Evolutionary conservation across 1,284 basidiomycete genomes (phyloP).

Genomic region (Cronartium ribicola): DNA sequence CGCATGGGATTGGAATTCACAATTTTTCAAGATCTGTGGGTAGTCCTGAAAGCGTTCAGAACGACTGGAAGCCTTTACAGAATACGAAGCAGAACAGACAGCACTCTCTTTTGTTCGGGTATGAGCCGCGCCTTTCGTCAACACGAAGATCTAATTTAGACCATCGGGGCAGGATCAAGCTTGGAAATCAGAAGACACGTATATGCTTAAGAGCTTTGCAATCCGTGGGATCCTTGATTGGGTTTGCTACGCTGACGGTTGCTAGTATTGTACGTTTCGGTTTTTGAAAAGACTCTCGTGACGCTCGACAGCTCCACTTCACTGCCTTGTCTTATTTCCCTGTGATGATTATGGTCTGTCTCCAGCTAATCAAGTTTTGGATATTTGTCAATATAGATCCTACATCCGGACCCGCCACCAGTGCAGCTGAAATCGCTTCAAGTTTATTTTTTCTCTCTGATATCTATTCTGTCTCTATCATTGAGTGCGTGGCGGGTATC

Average conservation of each 20-base stretch:
- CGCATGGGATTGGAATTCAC: neutral
- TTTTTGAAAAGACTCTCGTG: too few species aligned
- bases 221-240: neutral
- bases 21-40: neutral
- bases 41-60: neutral
- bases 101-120: neutral
- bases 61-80: neutral
- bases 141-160: neutral
- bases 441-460: neutral
- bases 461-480: neutral
- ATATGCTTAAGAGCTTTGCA: neutral
- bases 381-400: neutral
- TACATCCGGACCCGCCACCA: constrained; percentile 2
- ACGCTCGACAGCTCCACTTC: too few species aligned
- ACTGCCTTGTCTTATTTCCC: too few species aligned
- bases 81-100: neutral
- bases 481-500: constrained; percentile 1
- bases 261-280: neutral
- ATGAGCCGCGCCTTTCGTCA: neutral
- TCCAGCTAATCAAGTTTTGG: neutral
- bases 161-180: neutral
- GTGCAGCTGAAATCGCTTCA: neutral
- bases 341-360: too few species aligned
- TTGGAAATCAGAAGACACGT: neutral
- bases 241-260: neutral